Percentiles rank a stretch among this genome's conserved stretches.
phyloP scores from a whole-genome alignment of 441 rosid genomes.

The Brassica balearica region DNA sequence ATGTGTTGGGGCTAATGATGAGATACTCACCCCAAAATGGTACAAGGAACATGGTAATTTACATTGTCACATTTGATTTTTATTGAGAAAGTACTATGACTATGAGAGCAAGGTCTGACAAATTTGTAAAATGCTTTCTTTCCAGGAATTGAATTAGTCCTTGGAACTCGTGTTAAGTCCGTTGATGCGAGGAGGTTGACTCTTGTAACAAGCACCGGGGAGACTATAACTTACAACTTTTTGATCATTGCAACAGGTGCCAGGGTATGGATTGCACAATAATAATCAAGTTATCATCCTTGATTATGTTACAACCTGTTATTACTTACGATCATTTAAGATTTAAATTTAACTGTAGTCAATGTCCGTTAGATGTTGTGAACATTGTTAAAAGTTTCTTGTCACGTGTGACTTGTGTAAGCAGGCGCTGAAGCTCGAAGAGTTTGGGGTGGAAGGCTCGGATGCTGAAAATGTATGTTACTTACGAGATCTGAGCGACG shows the following conservation, averaged over 20 bases:
- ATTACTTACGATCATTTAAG: neutral
- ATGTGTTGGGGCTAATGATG: conserved; percentile 3
- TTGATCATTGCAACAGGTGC: conserved; percentile 16
- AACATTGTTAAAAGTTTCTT: neutral
- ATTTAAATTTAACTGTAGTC: neutral
- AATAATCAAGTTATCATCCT: neutral
- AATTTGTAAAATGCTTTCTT: neutral
- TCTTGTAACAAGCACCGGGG: conserved; percentile 13
- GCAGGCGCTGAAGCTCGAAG: neutral
- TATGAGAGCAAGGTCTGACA: neutral
- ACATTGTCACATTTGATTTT: neutral
- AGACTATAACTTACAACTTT: conserved; percentile 1
- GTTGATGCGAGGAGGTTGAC: neutral
- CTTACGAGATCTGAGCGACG: neutral
- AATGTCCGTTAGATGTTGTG: neutral
- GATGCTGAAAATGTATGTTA: conserved; percentile 2
- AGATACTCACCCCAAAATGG: conserved; percentile 7
- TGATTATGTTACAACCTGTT: neutral
- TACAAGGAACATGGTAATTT: conserved; percentile 15
- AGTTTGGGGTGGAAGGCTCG: conserved; percentile 8
- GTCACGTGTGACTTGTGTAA: neutral
- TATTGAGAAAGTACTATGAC: neutral
- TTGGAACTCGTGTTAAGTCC: conserved; percentile 8
- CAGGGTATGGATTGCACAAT: conserved; percentile 2
- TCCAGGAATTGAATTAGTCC: neutral